phyloP scores from a whole-genome alignment of 2,329 filamentous ascomycete species.

The Alternaria triticina region DNA sequence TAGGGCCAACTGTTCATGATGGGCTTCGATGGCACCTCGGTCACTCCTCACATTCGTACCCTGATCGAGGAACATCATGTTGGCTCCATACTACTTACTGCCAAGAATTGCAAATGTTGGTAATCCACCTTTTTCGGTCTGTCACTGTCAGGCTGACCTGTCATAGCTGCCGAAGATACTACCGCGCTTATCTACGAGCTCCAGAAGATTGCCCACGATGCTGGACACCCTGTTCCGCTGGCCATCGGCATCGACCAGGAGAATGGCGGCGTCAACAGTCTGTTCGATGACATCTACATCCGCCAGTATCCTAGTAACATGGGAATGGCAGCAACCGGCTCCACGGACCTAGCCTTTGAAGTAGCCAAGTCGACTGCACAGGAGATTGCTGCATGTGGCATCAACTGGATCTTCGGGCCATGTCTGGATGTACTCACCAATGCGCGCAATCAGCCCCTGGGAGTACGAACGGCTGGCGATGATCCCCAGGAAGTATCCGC shows the following conservation, averaged over 20 bases:
- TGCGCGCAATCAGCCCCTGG: conserved; percentile 85
- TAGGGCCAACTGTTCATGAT: conserved; percentile 81
- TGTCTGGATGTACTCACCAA: conserved; percentile 95
- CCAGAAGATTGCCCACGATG: conserved; percentile 88
- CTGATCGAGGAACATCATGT: conserved; percentile 85
- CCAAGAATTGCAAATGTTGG: conserved; percentile 82
- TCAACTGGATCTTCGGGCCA: conserved; percentile 94
- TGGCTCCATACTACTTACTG: conserved; percentile 83
- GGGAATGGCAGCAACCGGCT: conserved; percentile 92
- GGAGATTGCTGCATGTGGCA: conserved; percentile 88
- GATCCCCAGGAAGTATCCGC: conserved; percentile 94
- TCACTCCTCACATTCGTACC: conserved; percentile 81
- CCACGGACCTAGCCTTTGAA: conserved; percentile 82
- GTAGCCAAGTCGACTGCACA: conserved; percentile 92
- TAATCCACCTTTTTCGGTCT: conserved; percentile 8
- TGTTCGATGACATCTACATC: conserved; percentile 94
- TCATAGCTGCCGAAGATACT: conserved; percentile 84
- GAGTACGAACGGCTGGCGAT: conserved; percentile 87
- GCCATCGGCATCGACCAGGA: conserved; percentile 95
- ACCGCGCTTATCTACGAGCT: conserved; percentile 87
- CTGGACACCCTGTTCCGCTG: conserved; percentile 86
- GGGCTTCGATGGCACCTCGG: conserved; percentile 84
- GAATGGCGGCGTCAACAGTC: conserved; percentile 95
- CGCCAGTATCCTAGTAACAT: conserved; percentile 97
- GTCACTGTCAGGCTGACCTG: conserved; percentile 26